phyloP scores from a whole-genome alignment of 192 early-diverging fungal species.

The Coemansia sp. region DNA sequence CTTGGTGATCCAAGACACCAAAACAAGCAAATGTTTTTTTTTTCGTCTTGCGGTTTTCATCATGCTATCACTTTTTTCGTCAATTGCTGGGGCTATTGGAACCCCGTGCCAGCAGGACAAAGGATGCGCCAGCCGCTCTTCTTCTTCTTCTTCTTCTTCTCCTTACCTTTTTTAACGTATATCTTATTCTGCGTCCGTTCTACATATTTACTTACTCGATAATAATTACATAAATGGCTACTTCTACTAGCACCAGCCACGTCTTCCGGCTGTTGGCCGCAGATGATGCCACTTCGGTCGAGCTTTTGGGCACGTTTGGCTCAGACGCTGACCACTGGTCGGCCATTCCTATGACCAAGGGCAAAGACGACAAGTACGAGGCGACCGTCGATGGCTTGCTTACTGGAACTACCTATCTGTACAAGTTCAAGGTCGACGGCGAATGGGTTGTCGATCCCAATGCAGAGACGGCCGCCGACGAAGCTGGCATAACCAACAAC shows the following conservation, averaged over 20 bases:
- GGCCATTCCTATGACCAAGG: slow-evolving; percentile 37
- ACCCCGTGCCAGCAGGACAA: background rate
- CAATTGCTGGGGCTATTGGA: background rate
- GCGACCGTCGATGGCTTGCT: slow-evolving; percentile 18
- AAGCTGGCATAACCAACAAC: slow-evolving; percentile 39
- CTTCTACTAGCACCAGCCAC: slow-evolving; percentile 13
- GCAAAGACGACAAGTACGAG: slow-evolving; percentile 16
- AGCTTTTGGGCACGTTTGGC: slow-evolving; percentile 49
- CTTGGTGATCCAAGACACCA: background rate
- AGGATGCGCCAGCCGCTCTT: background rate
- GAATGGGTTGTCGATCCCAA: slow-evolving; percentile 40
- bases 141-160: background rate
- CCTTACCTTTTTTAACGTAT: background rate
- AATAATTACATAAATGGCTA: background rate
- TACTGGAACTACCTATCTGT: slow-evolving; percentile 16
- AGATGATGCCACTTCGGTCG: slow-evolving; percentile 19
- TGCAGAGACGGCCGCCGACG: slow-evolving; percentile 26
- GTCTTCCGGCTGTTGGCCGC: slow-evolving; percentile 22
- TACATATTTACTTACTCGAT: background rate
- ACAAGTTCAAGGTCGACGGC: slow-evolving; percentile 50
- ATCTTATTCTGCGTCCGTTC: background rate
- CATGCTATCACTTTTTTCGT: background rate
- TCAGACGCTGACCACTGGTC: slow-evolving; percentile 24
- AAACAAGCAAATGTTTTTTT: slow-evolving; percentile 9
- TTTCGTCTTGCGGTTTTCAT: background rate